Evolutionary conservation across 169 alveolate genomes (phyloP).

Genomic region (Amoebophrya sp.): DNA sequence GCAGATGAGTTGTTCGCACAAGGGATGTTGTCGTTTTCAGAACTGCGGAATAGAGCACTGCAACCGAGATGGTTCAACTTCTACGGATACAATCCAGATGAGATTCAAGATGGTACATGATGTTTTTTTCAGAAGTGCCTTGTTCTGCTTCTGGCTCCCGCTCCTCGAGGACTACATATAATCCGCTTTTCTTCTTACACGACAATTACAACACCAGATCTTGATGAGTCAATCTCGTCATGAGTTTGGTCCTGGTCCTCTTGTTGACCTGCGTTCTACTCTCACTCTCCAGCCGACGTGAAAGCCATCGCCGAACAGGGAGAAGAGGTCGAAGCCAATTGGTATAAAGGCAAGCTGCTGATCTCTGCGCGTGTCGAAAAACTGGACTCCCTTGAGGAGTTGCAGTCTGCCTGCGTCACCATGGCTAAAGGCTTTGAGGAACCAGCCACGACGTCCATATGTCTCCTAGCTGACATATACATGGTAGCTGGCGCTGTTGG

Average conservation of each 20-base stretch:
- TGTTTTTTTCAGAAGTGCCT: too few relatives aligned
- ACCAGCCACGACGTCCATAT: neutral
- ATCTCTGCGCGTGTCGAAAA: neutral
- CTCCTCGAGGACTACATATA: too few relatives aligned
- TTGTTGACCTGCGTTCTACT: neutral
- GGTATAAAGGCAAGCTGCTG: conserved; percentile 7
- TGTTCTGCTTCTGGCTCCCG: too few relatives aligned
- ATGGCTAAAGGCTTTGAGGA: neutral
- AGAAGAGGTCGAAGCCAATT: neutral
- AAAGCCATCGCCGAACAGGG: neutral
- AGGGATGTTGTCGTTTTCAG: neutral
- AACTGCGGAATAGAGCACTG: neutral
- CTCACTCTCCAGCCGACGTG: neutral
- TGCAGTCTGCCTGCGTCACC: neutral
- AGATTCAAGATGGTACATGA: neutral
- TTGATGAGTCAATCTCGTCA: too few relatives aligned
- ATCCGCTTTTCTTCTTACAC: too few relatives aligned
- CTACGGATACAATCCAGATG: conserved; percentile 23
- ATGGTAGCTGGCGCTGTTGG: conserved; percentile 27
- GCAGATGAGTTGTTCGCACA: conserved; percentile 2
- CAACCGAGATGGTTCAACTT: conserved; percentile 14
- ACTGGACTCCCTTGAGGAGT: neutral
- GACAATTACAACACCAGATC: too few relatives aligned
- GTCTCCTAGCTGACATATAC: neutral
- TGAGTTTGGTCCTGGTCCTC: too few relatives aligned